Percentiles rank a stretch among this genome's conserved stretches.
Evolutionary conservation across 2,329 filamentous ascomycete species (phyloP).

Genomic region (Pseudocercospora pini-densiflorae): DNA sequence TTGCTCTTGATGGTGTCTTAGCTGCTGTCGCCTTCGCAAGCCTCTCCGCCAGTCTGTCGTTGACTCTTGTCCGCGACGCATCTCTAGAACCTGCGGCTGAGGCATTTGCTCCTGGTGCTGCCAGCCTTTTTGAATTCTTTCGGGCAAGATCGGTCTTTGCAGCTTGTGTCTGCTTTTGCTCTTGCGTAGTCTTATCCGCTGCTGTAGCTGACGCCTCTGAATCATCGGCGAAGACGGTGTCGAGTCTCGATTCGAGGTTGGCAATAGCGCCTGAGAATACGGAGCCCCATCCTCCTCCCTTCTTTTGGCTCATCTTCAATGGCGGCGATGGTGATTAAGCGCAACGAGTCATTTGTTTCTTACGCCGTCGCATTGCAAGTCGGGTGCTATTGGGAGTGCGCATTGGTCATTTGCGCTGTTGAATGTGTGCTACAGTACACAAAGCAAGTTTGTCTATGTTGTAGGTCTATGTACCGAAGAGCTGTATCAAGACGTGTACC

Average conservation of each 20-base stretch:
- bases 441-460: background rate
- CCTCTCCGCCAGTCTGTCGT: slow-evolving; percentile 85
- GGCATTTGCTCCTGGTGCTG: slow-evolving; percentile 23
- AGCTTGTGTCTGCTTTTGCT: slow-evolving; percentile 29
- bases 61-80: slow-evolving; percentile 68
- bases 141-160: slow-evolving; percentile 22
- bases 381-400: slow-evolving; percentile 14
- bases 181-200: slow-evolving; percentile 42
- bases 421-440: background rate
- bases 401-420: background rate
- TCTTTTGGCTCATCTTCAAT: slow-evolving; percentile 29
- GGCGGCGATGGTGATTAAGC: background rate
- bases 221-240: slow-evolving; percentile 86
- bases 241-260: slow-evolving; percentile 89
- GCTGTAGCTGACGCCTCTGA: slow-evolving; percentile 57
- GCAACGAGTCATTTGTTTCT: slow-evolving; percentile 17
- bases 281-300: slow-evolving; percentile 46
- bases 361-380: slow-evolving; percentile 33
- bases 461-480: background rate
- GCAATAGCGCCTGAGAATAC: slow-evolving; percentile 90
- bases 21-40: slow-evolving; percentile 85
- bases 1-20: slow-evolving; percentile 63
- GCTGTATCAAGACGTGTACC: background rate
- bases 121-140: slow-evolving; percentile 33
- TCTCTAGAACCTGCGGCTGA: slow-evolving; percentile 61